A percentile compares a stretch with the other conserved stretches of the same genome.
phyloP scores from a whole-genome alignment of 306 rosid species.

The Medicago arabica region DNA sequence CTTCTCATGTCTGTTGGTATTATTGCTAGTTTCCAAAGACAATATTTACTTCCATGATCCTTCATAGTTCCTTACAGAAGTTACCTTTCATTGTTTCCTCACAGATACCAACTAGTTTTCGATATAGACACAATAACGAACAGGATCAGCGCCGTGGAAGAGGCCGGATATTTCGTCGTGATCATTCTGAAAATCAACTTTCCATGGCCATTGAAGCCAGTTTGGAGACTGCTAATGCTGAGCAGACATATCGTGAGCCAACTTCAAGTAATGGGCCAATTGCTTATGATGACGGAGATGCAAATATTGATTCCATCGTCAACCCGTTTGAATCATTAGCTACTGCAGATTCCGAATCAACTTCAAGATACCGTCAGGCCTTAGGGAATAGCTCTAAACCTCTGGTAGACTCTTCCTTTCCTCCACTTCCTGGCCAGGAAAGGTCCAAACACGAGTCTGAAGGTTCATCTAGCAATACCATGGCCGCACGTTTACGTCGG shows the following conservation, averaged over 20 bases:
- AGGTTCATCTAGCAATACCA: constrained; percentile 60
- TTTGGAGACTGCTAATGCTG: constrained; percentile 71
- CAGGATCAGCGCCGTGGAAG: constrained; percentile 80
- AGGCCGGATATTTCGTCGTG: constrained; percentile 69
- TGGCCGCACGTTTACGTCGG: constrained; percentile 90
- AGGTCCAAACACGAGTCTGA: constrained; percentile 63
- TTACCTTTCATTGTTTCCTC: constrained; percentile 22
- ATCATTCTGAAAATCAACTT: constrained; percentile 73
- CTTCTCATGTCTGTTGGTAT: constrained; percentile 3
- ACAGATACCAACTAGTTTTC: constrained; percentile 93
- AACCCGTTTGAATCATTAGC: constrained; percentile 68
- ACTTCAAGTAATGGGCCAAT: constrained; percentile 57
- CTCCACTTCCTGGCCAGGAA: constrained; percentile 76
- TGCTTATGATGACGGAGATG: constrained; percentile 51
- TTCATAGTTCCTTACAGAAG: constrained; percentile 5
- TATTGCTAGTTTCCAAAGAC: constrained; percentile 26
- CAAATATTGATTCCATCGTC: constrained; percentile 60
- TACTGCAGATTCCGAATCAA: constrained; percentile 57
- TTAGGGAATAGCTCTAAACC: constrained; percentile 65
- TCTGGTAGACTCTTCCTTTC: constrained; percentile 80
- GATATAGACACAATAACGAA: constrained; percentile 66
- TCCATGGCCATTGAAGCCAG: constrained; percentile 89
- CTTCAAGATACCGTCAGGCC: constrained; percentile 89
- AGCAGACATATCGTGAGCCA: constrained; percentile 45
- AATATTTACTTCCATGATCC: constrained; percentile 15